Conservation (phyloP, 257 asterid genomes). For the Salvia miltiorrhiza region DNA sequence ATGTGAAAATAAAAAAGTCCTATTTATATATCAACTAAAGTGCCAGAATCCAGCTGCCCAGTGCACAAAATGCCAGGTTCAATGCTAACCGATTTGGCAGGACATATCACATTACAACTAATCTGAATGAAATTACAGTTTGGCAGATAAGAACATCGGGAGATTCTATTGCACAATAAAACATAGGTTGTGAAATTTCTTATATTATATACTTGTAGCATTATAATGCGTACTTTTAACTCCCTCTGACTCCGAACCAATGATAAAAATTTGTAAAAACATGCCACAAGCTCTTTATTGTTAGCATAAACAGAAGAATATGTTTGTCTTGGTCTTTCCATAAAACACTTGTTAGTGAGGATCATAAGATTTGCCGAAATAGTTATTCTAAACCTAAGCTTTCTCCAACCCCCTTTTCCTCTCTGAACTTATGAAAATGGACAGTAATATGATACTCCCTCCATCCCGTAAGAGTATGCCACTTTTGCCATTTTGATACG, state of each 20-base stretch:
- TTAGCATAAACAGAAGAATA: conserved; percentile 3
- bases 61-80: not conserved
- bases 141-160: not conserved
- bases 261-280: not conserved
- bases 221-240: not conserved
- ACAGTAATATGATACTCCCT: not conserved
- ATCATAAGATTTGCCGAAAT: not conserved
- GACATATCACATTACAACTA: not conserved
- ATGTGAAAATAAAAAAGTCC: not conserved
- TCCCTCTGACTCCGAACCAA: not conserved
- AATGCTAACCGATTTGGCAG: not conserved
- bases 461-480: no score
- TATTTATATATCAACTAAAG: not conserved
- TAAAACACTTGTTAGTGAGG: not conserved
- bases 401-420: not conserved
- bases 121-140: not conserved
- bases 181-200: not conserved
- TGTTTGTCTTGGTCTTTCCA: not conserved
- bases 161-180: not conserved
- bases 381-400: not conserved
- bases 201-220: not conserved
- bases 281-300: not conserved
- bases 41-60: not conserved
- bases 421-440: not conserved
- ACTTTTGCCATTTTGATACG: no score